phyloP scores from a whole-genome alignment of 768 basidiomycete genomes.

The Calocera cornea region DNA sequence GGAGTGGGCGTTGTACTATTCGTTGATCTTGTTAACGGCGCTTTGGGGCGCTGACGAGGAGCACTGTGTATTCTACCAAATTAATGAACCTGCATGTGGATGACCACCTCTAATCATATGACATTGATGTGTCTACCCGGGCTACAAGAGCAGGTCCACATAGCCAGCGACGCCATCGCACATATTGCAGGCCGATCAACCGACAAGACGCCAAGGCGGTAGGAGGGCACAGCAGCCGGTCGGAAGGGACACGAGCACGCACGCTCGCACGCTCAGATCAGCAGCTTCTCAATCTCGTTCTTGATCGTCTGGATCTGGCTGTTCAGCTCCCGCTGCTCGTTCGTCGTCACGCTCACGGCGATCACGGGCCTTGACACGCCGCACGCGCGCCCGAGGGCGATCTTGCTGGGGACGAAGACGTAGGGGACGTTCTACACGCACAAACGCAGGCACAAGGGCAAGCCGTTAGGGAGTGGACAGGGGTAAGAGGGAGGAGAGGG shows the following conservation, averaged over 20 bases:
- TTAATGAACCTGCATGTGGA: not conserved
- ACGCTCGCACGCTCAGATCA: conserved; percentile 23
- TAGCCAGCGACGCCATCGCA: no score
- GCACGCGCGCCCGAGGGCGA: conserved; percentile 89
- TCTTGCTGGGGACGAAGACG: conserved; percentile 88
- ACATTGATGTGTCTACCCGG: not conserved
- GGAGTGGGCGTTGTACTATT: not conserved
- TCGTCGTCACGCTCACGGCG: conserved; percentile 89
- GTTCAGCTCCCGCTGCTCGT: conserved; percentile 78
- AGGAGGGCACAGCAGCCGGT: no score
- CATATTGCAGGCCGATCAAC: no score
- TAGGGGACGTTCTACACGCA: conserved; percentile 78
- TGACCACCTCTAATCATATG: not conserved
- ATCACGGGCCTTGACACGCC: conserved; percentile 93
- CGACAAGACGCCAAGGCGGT: no score
- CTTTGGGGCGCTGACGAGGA: no score
- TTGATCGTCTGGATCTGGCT: conserved; percentile 84
- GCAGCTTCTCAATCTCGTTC: conserved; percentile 60
- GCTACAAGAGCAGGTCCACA: no score
- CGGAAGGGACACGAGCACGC: not conserved
- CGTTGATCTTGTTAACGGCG: not conserved
- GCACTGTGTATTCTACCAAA: no score
- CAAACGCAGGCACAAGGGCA: not conserved
- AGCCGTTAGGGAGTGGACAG: not conserved
- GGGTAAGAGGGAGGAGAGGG: not conserved